Conservation (phyloP, 345 rosid species). For the Gossypium thurberi region DNA sequence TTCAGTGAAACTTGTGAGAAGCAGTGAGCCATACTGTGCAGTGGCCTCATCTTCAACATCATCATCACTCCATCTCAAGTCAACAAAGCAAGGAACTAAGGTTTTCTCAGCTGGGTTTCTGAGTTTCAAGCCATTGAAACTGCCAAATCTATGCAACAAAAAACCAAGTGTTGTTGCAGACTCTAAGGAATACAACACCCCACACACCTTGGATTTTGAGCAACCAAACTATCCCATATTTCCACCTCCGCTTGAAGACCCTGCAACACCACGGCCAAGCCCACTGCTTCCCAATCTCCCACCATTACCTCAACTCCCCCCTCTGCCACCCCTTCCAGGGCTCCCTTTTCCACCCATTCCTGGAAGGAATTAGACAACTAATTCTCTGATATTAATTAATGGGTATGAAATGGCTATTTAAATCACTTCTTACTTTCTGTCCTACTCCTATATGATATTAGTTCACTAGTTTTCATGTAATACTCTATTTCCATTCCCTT, state of each 20-base stretch:
- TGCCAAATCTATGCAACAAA: slow-evolving; percentile 53
- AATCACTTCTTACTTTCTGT: no score
- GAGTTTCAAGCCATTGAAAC: slow-evolving; percentile 69
- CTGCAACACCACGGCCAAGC: not conserved
- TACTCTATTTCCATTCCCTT: not conserved
- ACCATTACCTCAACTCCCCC: slow-evolving; percentile 32
- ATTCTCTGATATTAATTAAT: not conserved
- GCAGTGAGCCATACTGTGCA: slow-evolving; percentile 71
- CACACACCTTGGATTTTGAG: slow-evolving; percentile 5
- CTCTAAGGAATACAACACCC: slow-evolving; percentile 11
- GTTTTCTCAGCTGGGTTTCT: slow-evolving; percentile 88
- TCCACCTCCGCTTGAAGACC: slow-evolving; percentile 13
- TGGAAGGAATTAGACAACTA: slow-evolving; percentile 5
- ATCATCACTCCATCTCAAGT: slow-evolving; percentile 48
- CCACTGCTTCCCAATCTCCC: slow-evolving; percentile 33
- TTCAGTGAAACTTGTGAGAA: slow-evolving; percentile 52
- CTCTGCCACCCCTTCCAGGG: slow-evolving; percentile 41
- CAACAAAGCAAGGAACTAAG: slow-evolving; percentile 37
- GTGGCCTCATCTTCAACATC: slow-evolving; percentile 68
- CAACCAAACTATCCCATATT: slow-evolving; percentile 3
- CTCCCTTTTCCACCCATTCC: slow-evolving; percentile 33
- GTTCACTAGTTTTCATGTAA: not conserved
- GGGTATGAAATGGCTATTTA: no score
- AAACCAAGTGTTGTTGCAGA: slow-evolving; percentile 32
- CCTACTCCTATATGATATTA: no score